Evolutionary conservation across 768 basidiomycete genomes (phyloP).

Genomic region (Ephemerocybe angulata): DNA sequence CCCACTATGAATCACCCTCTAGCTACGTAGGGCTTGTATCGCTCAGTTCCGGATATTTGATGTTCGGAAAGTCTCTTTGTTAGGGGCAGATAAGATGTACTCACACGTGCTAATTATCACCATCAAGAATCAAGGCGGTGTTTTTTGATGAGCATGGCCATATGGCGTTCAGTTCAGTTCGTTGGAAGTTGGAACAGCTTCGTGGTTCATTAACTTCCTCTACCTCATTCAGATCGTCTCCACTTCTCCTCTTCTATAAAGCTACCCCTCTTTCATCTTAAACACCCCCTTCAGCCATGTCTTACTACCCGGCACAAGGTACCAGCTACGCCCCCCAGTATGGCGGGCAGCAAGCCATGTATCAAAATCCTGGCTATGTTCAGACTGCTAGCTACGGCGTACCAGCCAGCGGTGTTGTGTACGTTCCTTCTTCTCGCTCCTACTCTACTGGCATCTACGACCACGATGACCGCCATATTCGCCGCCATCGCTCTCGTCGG

Average conservation of each 20-base stretch:
- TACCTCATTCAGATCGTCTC: not conserved
- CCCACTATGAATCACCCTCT: too few relatives aligned
- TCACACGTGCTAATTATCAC: not conserved
- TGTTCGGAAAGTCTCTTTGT: too few relatives aligned
- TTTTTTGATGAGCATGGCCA: not conserved
- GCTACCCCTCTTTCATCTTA: constrained; percentile 10
- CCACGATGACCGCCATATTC: constrained; percentile 24
- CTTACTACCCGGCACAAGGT: constrained; percentile 22
- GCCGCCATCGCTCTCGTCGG: constrained; percentile 17
- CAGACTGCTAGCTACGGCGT: constrained; percentile 20
- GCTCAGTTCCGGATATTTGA: too few relatives aligned
- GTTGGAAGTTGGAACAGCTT: not conserved
- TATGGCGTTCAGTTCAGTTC: not conserved
- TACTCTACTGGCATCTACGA: constrained; percentile 15
- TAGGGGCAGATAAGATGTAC: too few relatives aligned
- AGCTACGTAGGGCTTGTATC: too few relatives aligned
- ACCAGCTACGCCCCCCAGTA: constrained; percentile 38
- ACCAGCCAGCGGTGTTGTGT: constrained; percentile 28
- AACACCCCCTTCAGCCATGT: not conserved
- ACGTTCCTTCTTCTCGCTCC: constrained; percentile 22
- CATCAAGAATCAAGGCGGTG: not conserved
- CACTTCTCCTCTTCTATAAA: constrained; percentile 9
- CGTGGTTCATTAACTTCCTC: constrained; percentile 1
- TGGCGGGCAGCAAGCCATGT: constrained; percentile 26
- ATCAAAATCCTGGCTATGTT: constrained; percentile 15